Evolutionary conservation across 2,329 filamentous ascomycete species (phyloP), one percentile per base, ranked within the genome.

Genomic region (Xenosphaeropsis pyriputrescens): DNA sequence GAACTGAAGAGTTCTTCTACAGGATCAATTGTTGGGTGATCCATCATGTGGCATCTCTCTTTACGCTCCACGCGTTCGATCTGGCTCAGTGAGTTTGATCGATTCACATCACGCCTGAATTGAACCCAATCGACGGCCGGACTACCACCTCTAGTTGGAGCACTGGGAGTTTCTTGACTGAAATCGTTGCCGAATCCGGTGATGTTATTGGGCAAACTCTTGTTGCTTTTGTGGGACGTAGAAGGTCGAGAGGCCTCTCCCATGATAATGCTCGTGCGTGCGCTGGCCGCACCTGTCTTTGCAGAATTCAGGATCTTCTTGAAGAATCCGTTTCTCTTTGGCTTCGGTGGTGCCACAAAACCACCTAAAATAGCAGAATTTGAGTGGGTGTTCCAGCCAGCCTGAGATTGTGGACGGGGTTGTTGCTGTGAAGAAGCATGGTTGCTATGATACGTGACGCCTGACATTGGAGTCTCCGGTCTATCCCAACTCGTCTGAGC

Each of bases 261-360:
- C 22, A 75, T 72, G 2, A 79, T 81, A 46, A 95, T 85, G 45
- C 81, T 93, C 46, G 81, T 91, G 44, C 89, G 75, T 38, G 84
- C 85, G 53, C 78, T 93, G 2, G 89, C 89, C 26, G 93, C 88
- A 22, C 86, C 85, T 0, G 89, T 95, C 62, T 93, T 95, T 13
- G 88, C 89, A 2, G 85, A 85, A 46, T 94, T 88, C 19, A 95
- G 75, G 49, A 96, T 89, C 53, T 93, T 93, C 58, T 89, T 91
- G 67, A 96, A 91, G 52, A 96, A 93, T 35, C 85, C 89, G 43
- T 79, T 79, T 57, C 85, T 91, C 45, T 84, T 85, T 1, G 76
- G 68, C 58, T 88, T 82, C 12, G 22, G 22, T 0, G 86, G 86
- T 42, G 69, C 64, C 6, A 77, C 67, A 7, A 96, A 69, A 0